A percentile compares a stretch with the other conserved stretches of the same genome.
Conservation (phyloP, 169 alveolate genomes). For the Plasmodium inui region DNA sequence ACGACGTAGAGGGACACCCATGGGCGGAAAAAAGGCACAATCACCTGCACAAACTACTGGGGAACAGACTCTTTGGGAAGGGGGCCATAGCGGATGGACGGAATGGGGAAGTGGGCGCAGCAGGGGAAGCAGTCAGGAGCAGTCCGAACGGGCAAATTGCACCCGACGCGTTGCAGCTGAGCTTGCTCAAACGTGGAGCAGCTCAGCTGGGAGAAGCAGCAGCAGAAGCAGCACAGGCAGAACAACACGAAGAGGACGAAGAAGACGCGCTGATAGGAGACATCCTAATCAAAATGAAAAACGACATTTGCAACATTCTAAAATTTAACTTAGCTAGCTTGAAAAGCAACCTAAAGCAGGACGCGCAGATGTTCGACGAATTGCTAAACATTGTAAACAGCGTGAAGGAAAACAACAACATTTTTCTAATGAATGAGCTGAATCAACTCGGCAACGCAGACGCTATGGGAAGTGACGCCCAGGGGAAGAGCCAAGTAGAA, state of each 20-base stretch:
- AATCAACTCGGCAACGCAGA: neutral
- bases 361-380: conserved; percentile 14
- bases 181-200: neutral
- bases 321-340: conserved; percentile 29
- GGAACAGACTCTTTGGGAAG: neutral
- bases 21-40: neutral
- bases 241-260: no score
- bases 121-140: no score
- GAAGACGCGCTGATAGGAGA: conserved; percentile 58
- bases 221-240: no score
- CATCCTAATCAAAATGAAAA: conserved; percentile 56
- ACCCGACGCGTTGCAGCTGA: neutral
- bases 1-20: neutral
- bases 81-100: neutral
- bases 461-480: neutral
- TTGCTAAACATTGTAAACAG: conserved; percentile 19
- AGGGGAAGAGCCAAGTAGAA: neutral
- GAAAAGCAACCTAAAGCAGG: conserved; percentile 3
- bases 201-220: no score
- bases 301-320: conserved; percentile 46
- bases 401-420: conserved; percentile 50
- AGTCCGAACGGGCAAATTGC: neutral
- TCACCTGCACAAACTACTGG: neutral
- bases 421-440: conserved; percentile 32
- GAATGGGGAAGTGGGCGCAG: neutral